phyloP scores from a whole-genome alignment of 1,284 basidiomycete species.

The Athelia sp. region DNA sequence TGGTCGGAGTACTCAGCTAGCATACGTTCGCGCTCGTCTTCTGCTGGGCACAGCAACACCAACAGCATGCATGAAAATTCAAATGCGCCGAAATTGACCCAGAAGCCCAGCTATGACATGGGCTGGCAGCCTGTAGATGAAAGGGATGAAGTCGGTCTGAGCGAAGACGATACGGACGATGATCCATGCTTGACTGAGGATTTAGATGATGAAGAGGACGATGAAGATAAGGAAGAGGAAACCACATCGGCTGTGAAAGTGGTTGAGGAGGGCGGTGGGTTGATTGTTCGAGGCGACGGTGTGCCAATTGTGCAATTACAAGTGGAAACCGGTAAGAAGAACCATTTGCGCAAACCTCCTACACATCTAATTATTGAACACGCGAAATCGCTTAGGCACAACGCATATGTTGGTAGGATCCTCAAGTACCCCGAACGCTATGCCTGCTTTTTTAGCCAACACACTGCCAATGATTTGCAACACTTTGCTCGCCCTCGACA shows the following conservation, averaged over 20 bases:
- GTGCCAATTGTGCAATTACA: constrained; percentile 55
- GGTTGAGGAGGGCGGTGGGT: constrained; percentile 75
- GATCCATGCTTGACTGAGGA: constrained; percentile 48
- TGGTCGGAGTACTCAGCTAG: constrained; percentile 68
- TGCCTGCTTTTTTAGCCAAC: constrained; percentile 68
- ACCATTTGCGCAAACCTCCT: neutral
- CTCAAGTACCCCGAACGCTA: constrained; percentile 68
- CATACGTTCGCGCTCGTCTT: constrained; percentile 64
- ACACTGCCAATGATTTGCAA: constrained; percentile 66
- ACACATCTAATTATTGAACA: constrained; percentile 7
- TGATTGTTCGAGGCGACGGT: constrained; percentile 70
- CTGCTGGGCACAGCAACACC: constrained; percentile 45
- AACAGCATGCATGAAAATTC: constrained; percentile 38
- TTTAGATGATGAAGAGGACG: constrained; percentile 47
- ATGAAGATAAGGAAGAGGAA: constrained; percentile 50
- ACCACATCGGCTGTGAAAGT: constrained; percentile 71
- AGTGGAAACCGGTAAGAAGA: constrained; percentile 66
- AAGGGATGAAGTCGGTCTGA: constrained; percentile 60
- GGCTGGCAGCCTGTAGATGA: constrained; percentile 71
- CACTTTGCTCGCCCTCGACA: constrained; percentile 84
- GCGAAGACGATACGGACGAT: constrained; percentile 71
- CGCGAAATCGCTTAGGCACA: constrained; percentile 68
- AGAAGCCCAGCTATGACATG: constrained; percentile 68
- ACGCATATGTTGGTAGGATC: constrained; percentile 85
- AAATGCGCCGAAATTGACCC: constrained; percentile 39